Evolutionary conservation across 257 asterid genomes (phyloP), one percentile per base, ranked within the genome.

Genomic region (Salvia rosmarinus): DNA sequence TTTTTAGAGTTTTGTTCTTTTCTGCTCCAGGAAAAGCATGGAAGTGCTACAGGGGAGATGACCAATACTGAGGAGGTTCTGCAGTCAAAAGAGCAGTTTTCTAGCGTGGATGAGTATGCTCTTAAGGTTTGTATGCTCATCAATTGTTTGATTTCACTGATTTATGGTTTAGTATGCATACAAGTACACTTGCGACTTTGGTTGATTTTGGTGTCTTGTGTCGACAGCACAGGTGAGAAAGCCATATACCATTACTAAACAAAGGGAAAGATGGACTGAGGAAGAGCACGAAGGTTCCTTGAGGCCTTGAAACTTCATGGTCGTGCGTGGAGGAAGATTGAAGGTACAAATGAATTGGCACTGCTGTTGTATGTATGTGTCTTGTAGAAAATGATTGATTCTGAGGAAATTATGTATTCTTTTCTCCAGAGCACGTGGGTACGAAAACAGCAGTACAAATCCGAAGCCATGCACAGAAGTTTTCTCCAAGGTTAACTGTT

Each of bases 401-500:
- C 73, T 79, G 69, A 80, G 19, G 28, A 43, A 17, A 47, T 66
- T 59, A 12, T 68, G n/a, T 20, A 23, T 61, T 10, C 42, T 9
- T 14, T 34, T 60, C 7, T 61, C 8, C 88, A 94, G 97, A 86
- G 85, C 96, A 89, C 17, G 96, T 91, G 61, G 95, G 93, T 55
- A 83, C 97, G 0, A 94, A 94, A 84, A 91, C 96, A 4, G 97
- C 99, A 1, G 96, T 94, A 25, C 99, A 94, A 84, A 94, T 94
- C 50, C 84, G 99, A 79, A 94, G 99, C 81, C 99, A 94, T 54
- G 99, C 99, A 4, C 99, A 94, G 83, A 94, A 94, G 79, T 91
- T 88, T 94, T 94, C 81, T 85, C 96, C 76, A 94, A 94, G 99
- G 98, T 94, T 79, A 40, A 75, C 78, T 67, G 78, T 78, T 84